Conservation (phyloP, 306 rosid species). For the Corylus avellana region DNA sequence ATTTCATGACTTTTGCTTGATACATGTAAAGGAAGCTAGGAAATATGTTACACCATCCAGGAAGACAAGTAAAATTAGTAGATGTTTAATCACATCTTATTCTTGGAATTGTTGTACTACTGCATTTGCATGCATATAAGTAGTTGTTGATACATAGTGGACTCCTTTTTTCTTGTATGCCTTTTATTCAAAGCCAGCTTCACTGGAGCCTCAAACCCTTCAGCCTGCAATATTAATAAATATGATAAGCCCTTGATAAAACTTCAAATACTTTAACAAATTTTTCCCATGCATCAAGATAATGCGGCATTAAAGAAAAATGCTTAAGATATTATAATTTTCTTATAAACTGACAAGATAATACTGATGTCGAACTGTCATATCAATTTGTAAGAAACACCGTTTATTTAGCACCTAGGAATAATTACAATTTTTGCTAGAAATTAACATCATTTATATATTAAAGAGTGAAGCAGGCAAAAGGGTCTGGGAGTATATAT, state of each 20-base stretch:
- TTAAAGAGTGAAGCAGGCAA: background rate
- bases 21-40: background rate
- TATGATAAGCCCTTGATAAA: background rate
- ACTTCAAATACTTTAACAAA: background rate
- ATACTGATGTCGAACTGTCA: too few relatives aligned
- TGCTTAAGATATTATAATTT: too few relatives aligned
- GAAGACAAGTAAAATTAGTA: background rate
- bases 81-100: background rate
- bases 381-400: too few relatives aligned
- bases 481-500: background rate
- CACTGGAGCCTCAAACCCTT: background rate
- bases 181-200: background rate
- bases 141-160: too few relatives aligned
- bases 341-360: too few relatives aligned
- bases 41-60: background rate
- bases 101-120: background rate
- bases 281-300: background rate
- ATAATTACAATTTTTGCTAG: too few relatives aligned
- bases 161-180: background rate
- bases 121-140: background rate
- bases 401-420: too few relatives aligned
- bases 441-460: too few relatives aligned
- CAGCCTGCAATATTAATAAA: background rate
- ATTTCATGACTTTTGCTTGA: background rate
- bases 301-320: background rate